These are phyloP conservation scores for Tetrahymena elliotti DNA, from an alignment of 73 alveolate species.

Conservation along the genomic window DNA sequence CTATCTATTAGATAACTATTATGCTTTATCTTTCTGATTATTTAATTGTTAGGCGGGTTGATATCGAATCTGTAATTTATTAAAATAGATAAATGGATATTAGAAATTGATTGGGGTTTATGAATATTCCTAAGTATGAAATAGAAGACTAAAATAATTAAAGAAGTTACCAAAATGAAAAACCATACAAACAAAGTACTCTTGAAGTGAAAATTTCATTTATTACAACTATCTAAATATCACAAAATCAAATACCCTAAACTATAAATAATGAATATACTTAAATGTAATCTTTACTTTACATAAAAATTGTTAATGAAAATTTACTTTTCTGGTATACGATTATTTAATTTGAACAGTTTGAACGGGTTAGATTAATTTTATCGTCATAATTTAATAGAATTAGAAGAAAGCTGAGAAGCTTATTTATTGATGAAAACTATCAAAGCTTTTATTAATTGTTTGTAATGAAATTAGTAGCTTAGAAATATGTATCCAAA, in stretches of 20 bases:
- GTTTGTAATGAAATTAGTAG: too few relatives aligned
- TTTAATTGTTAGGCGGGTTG: neutral
- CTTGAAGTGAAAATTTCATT: too few relatives aligned
- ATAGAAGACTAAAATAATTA: neutral
- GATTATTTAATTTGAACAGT: neutral
- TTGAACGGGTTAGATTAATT: neutral
- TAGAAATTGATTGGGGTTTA: neutral
- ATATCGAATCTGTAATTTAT: neutral
- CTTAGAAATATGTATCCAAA: neutral
- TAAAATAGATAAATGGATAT: neutral
- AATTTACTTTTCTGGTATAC: neutral
- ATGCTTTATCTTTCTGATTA: neutral
- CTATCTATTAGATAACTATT: neutral
- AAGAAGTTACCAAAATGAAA: neutral
- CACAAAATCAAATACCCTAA: neutral
- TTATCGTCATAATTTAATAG: neutral
- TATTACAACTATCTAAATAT: too few relatives aligned
- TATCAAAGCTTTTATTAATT: neutral
- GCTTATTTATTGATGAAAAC: neutral
- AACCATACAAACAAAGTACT: too few relatives aligned
- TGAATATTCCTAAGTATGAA: neutral
- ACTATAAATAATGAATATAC: too few relatives aligned
- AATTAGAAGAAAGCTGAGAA: neutral
- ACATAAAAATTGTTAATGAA: neutral
- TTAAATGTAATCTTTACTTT: neutral